Percentiles rank a stretch among this genome's conserved stretches.
These are phyloP conservation scores for Rheum nobile DNA, from an alignment of 148 eudicot genomes.

Conservation along the genomic window DNA sequence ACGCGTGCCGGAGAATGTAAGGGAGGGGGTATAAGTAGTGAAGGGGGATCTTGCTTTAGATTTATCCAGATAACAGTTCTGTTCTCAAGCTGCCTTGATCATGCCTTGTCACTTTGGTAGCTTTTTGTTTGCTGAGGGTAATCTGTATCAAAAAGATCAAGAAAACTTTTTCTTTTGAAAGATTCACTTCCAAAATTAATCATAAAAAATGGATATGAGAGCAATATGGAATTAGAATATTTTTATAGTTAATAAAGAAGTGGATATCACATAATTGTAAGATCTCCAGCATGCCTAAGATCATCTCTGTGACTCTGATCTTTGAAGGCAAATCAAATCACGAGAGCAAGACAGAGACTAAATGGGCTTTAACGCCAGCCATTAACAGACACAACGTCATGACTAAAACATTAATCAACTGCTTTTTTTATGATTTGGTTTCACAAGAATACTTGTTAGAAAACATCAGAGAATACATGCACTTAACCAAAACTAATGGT, in stretches of 20 bases:
- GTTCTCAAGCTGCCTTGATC: slow-evolving; percentile 14
- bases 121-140: slow-evolving; percentile 33
- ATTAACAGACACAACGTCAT: no score
- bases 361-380: no score
- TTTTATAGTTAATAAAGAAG: neutral
- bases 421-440: no score
- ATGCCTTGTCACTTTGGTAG: slow-evolving; percentile 12
- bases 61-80: slow-evolving; percentile 13
- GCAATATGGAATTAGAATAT: neutral
- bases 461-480: no score
- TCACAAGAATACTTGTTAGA: no score
- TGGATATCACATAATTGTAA: neutral
- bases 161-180: neutral
- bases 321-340: no score
- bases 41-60: slow-evolving; percentile 19
- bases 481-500: no score
- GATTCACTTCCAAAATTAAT: neutral
- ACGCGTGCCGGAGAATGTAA: no score
- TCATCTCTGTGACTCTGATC: no score
- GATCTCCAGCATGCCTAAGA: neutral
- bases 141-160: slow-evolving; percentile 31
- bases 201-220: neutral
- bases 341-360: no score
- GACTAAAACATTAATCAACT: no score
- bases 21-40: no score